These are phyloP conservation scores for Trichocomaceae sp. DNA, from an alignment of 2,329 filamentous ascomycete species.

Conservation along the genomic window DNA sequence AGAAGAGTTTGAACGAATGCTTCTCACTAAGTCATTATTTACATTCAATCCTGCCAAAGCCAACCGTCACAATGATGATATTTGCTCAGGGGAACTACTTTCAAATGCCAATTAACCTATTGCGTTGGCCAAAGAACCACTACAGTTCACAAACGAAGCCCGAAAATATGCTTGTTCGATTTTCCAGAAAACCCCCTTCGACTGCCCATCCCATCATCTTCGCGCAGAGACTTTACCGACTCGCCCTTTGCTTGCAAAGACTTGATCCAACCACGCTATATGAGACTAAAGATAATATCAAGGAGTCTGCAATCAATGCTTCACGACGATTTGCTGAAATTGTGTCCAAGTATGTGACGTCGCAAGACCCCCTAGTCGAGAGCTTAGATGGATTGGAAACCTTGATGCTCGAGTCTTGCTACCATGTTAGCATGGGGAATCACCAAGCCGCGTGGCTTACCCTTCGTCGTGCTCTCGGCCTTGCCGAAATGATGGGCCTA, in stretches of 20 bases:
- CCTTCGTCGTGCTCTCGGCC: conserved; percentile 43
- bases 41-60: conserved; percentile 16
- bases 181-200: neutral
- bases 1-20: conserved; percentile 15
- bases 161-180: neutral
- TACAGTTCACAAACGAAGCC: neutral
- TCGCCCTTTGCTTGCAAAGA: conserved; percentile 18
- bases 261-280: conserved; percentile 3
- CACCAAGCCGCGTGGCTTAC: conserved; percentile 47
- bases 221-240: conserved; percentile 15
- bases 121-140: neutral
- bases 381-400: conserved; percentile 48
- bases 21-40: conserved; percentile 17
- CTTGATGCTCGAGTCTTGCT: conserved; percentile 43
- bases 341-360: conserved; percentile 27
- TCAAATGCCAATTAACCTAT: conserved; percentile 15
- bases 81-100: conserved; percentile 14
- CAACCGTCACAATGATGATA: conserved; percentile 8
- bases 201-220: conserved; percentile 15
- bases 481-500: conserved; percentile 44
- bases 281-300: conserved; percentile 6
- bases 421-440: conserved; percentile 48
- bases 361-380: conserved; percentile 40
- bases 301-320: conserved; percentile 9
- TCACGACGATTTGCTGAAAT: conserved; percentile 13